phyloP scores from a whole-genome alignment of 202 grass and related monocot species.

The Musa balbisiana region DNA sequence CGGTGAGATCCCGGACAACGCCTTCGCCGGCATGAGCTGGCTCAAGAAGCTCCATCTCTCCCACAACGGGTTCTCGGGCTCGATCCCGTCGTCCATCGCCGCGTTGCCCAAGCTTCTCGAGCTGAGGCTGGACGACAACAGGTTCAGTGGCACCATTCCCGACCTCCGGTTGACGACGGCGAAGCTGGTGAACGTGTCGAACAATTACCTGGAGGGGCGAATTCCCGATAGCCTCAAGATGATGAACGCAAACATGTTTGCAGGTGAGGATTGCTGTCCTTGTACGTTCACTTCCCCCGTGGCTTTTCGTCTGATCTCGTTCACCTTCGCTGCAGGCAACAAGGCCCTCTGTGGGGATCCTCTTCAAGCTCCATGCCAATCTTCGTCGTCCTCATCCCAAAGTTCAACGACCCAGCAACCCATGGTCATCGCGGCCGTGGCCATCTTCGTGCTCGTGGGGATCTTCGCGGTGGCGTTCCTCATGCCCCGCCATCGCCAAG shows the following conservation, averaged over 20 bases:
- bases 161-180: conserved; percentile 35
- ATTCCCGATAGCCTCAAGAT: conserved; percentile 41
- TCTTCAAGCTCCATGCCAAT: conserved; percentile 34
- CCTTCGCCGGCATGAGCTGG: conserved; percentile 52
- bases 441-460: neutral
- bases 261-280: conserved; percentile 25
- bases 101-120: conserved; percentile 48
- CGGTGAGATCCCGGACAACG: conserved; percentile 47
- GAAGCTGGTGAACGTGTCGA: conserved; percentile 41
- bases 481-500: conserved; percentile 16
- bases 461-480: conserved; percentile 16
- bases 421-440: conserved; percentile 27
- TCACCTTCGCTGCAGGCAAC: conserved; percentile 36
- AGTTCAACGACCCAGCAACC: neutral
- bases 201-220: conserved; percentile 55
- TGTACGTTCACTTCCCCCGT: too few relatives aligned
- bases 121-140: conserved; percentile 51
- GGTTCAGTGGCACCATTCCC: conserved; percentile 57
- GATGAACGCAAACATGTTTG: conserved; percentile 34
- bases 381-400: neutral
- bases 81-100: conserved; percentile 56
- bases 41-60: conserved; percentile 70
- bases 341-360: conserved; percentile 54
- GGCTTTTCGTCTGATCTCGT: neutral
- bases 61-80: conserved; percentile 46